These are phyloP conservation scores for Hypericum perforatum DNA, from an alignment of 345 rosid genomes.

Conservation along the genomic window DNA sequence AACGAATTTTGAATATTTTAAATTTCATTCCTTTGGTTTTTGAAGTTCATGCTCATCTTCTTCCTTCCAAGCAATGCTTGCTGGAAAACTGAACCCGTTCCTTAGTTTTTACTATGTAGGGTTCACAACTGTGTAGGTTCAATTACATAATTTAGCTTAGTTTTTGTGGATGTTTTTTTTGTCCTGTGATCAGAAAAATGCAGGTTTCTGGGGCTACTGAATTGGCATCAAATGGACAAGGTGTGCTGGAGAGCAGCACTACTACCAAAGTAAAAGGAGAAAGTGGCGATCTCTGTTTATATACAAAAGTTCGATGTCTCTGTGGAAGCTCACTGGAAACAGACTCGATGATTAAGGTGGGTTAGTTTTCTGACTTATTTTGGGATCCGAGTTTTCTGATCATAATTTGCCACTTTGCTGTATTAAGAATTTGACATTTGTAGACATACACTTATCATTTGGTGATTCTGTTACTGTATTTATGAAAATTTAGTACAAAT, in stretches of 20 bases:
- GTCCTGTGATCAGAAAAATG: slow-evolving; percentile 56
- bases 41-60: background rate
- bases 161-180: slow-evolving; percentile 13
- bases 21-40: background rate
- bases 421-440: too few species aligned
- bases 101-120: background rate
- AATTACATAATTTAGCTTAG: slow-evolving; percentile 2
- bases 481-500: too few species aligned
- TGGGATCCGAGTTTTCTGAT: too few species aligned
- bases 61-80: background rate
- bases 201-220: slow-evolving; percentile 83
- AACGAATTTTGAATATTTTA: background rate
- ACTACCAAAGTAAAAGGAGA: slow-evolving; percentile 57
- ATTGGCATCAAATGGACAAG: slow-evolving; percentile 73
- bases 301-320: slow-evolving; percentile 74
- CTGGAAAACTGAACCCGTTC: background rate
- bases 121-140: slow-evolving; percentile 1
- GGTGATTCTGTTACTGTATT: too few species aligned
- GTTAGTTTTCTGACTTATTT: background rate
- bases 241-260: slow-evolving; percentile 54
- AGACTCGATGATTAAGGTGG: slow-evolving; percentile 73
- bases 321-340: slow-evolving; percentile 74
- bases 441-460: too few species aligned
- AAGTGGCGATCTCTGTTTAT: slow-evolving; percentile 37
- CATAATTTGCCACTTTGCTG: too few species aligned